Base-by-base conservation (phyloP, 2,329 filamentous ascomycete species). In the Diaporthe caulivora region DNA sequence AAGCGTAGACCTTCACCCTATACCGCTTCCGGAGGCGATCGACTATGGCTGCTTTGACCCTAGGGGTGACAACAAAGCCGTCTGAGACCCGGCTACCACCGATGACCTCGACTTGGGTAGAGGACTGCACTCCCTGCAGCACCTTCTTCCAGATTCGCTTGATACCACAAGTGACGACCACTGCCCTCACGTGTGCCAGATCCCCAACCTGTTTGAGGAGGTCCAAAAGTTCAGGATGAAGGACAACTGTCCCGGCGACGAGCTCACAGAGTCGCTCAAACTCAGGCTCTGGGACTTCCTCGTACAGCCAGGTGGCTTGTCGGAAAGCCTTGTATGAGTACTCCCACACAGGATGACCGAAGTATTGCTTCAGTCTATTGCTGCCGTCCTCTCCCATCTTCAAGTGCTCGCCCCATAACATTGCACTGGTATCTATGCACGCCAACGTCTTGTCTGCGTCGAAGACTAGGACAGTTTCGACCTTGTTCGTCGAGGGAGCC, bases 401-500 rank as follows among this genome's bases (percentile, higher is more conserved):
- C 58, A 64, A 18, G 29, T 64, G 77, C 44, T 9, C 49, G 24
- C 82, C 75, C 88, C 87, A 91, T 78, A 91, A 91, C 70, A 89
- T 51, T 0, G 49, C 70, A 0, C 87, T 86, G 6, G 86, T 87
- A 74, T 92, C 90, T 17, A 84, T 75, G 1, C 84, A 72, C 7
- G 84, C 80, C 70, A 93, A 78, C 0, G 90, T 92, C 75, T 81
- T 87, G 78, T 92, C 90, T 0, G 81, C 90, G 74, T 93, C 91
- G 2, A 93, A 60, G 0, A 92, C 85, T 21, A 92, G 67, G 58
- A 89, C 79, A 0, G 83, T 89, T 57, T 87, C 76, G 11, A 84
- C 65, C 2, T 76, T 53, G 9, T 70, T 73, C 15, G 55, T 64
- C 17, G n/a, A 49, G 11, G 44, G 18, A 7, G 69, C 44, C 11